Base-by-base conservation (phyloP, 768 basidiomycete species). In the Calocybe gangraenosa region DNA sequence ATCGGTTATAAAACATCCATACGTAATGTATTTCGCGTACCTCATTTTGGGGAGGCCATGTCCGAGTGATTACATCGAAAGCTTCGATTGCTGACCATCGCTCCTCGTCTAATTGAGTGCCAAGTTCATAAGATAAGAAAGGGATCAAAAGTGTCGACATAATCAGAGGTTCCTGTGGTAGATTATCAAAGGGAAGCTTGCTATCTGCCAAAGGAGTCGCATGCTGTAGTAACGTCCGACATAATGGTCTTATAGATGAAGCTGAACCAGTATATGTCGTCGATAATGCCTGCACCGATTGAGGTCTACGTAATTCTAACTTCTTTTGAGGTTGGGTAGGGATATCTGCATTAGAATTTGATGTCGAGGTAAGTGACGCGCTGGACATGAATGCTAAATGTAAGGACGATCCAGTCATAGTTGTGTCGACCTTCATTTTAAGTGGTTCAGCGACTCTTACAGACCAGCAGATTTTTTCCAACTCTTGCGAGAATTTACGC, bases 91-190 rank as follows among this genome's bases (percentile, higher is more conserved):
- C 75, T 13, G 69, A 63, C 53, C 66, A 68, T 42, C 73, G 71
- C 47, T 87, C 84, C 31, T 78, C 71, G 20, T 79, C 77, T 3
- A 66, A 44, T 23, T 59, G 55, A 2, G 58, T 43, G 3, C 67
- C 65, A 15, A 54, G 58, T 10, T 68, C 62, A 6, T 57, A 62
- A 4, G 62, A 63, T 5, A 78, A 49, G 49, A 86, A 86, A 0
- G 84, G 82, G 5, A 62, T 64, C 17, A 85, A 61, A 7, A 87
- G 62, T 0, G 78, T 71, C 0, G 80, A 78, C 7, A 86, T 65
- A 0, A 86, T 77, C 31, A 79, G 68, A 6, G 58, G 60, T 59
- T 89, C 84, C 40, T 75, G 67, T 0, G 85, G 84, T 4, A 84
- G 65, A 33, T 57, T 48, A 7, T 61, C 34, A n/a, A 66, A 42